Percentiles rank a stretch among this genome's conserved stretches.
phyloP scores from a whole-genome alignment of 371 early-diverging fungal species.

The Mortierella sp. region DNA sequence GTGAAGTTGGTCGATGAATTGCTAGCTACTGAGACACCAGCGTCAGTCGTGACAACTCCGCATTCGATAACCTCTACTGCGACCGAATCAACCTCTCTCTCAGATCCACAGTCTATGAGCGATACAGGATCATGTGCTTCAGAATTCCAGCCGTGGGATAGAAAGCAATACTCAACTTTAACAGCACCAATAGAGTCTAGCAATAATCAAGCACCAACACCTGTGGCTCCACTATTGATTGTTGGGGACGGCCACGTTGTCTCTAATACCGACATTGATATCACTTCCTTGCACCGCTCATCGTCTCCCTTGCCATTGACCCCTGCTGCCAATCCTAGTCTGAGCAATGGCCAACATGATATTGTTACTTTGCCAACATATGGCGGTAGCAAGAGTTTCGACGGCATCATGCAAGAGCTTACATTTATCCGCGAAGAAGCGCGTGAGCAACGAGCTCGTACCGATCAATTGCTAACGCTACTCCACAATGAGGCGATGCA shows the following conservation, averaged over 20 bases:
- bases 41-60: too few relatives aligned
- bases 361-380: neutral
- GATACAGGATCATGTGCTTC: neutral
- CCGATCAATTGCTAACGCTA: conserved; percentile 11
- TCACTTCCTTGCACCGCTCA: neutral
- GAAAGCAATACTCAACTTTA: too few relatives aligned
- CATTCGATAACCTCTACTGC: too few relatives aligned
- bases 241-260: too few relatives aligned
- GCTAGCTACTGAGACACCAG: too few relatives aligned
- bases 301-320: neutral
- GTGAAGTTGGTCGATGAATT: too few relatives aligned
- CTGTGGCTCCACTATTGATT: neutral
- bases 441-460: conserved; percentile 14
- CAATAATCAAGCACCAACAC: neutral
- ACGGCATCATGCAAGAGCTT: conserved; percentile 11
- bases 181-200: neutral
- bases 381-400: neutral
- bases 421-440: conserved; percentile 12
- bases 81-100: neutral
- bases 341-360: neutral
- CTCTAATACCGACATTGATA: neutral
- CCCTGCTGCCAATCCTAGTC: neutral
- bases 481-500: conserved; percentile 25
- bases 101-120: neutral
- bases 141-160: too few relatives aligned